Percentiles rank a stretch among this genome's conserved stretches.
phyloP scores from a whole-genome alignment of 305 asterid species.

The Lippia alba region DNA sequence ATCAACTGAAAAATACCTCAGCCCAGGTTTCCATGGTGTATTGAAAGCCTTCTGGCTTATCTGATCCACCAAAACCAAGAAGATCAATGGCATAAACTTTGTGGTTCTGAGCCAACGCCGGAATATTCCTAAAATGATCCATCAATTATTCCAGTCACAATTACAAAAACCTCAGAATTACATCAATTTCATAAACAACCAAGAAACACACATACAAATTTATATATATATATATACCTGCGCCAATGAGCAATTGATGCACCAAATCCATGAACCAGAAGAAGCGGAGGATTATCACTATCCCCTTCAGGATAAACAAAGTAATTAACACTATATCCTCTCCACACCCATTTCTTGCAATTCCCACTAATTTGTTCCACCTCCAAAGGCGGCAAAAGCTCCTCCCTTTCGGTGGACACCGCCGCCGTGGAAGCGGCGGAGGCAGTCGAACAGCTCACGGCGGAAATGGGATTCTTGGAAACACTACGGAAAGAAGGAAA shows the following conservation, averaged over 20 bases:
- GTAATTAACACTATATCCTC: constrained; percentile 66
- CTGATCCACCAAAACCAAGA: constrained; percentile 95
- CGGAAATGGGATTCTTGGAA: constrained; percentile 26
- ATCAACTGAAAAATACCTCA: constrained; percentile 47
- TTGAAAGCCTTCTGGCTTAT: constrained; percentile 79
- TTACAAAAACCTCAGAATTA: neutral
- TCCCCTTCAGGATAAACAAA: constrained; percentile 53
- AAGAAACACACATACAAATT: neutral
- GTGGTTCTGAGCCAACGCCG: constrained; percentile 59
- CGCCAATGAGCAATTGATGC: constrained; percentile 97
- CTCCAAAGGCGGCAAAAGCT: constrained; percentile 55
- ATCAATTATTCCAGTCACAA: neutral
- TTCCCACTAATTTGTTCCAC: constrained; percentile 57
- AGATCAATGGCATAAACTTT: constrained; percentile 88
- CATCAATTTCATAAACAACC: neutral
- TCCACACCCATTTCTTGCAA: constrained; percentile 86
- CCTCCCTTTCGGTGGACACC: constrained; percentile 43
- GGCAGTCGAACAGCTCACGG: constrained; percentile 30
- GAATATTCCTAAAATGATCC: constrained; percentile 62
- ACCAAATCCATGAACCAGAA: constrained; percentile 92
- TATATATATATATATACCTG: constrained; percentile 49
- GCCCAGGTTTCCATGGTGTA: constrained; percentile 88
- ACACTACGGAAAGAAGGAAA: constrained; percentile 19
- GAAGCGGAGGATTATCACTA: constrained; percentile 55
- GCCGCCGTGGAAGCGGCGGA: constrained; percentile 39